These are phyloP conservation scores for Daedaleopsis nitida DNA, from an alignment of 768 basidiomycete genomes.

Conservation along the genomic window DNA sequence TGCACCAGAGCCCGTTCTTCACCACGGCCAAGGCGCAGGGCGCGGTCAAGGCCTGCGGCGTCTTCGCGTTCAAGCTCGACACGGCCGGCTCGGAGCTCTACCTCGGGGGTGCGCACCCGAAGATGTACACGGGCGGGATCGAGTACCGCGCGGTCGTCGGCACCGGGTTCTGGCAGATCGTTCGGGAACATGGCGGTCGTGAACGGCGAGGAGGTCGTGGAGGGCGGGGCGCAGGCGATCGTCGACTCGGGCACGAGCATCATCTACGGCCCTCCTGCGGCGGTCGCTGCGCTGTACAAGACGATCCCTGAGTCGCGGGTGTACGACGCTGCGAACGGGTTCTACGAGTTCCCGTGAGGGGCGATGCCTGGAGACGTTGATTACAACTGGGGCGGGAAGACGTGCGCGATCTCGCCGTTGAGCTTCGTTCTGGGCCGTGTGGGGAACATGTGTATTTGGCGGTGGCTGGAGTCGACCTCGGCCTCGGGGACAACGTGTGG, in stretches of 20 bases:
- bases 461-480: slow-evolving; percentile 32
- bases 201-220: slow-evolving; percentile 21
- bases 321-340: slow-evolving; percentile 27
- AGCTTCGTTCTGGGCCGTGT: slow-evolving; percentile 30
- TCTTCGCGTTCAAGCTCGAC: slow-evolving; percentile 26
- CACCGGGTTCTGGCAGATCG: slow-evolving; percentile 32
- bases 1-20: slow-evolving; percentile 30
- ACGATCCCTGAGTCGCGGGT: slow-evolving; percentile 23
- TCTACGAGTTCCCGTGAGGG: slow-evolving; percentile 32
- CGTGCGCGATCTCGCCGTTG: slow-evolving; percentile 32
- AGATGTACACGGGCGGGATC: slow-evolving; percentile 19
- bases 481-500: slow-evolving; percentile 32
- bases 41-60: slow-evolving; percentile 8
- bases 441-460: slow-evolving; percentile 28
- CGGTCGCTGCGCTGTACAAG: slow-evolving; percentile 24
- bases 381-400: slow-evolving; percentile 34
- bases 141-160: slow-evolving; percentile 23
- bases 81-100: slow-evolving; percentile 24
- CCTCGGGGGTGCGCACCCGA: slow-evolving; percentile 21
- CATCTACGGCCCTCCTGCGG: slow-evolving; percentile 29
- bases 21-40: slow-evolving; percentile 21
- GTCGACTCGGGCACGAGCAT: slow-evolving; percentile 34
- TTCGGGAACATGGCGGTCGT: slow-evolving; percentile 22
- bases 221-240: slow-evolving; percentile 28
- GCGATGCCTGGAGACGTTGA: slow-evolving; percentile 22